Evolutionary conservation across 2,329 filamentous ascomycete species (phyloP), one percentile per base, ranked within the genome.

Genomic region (Exophiala lecanii-corni): DNA sequence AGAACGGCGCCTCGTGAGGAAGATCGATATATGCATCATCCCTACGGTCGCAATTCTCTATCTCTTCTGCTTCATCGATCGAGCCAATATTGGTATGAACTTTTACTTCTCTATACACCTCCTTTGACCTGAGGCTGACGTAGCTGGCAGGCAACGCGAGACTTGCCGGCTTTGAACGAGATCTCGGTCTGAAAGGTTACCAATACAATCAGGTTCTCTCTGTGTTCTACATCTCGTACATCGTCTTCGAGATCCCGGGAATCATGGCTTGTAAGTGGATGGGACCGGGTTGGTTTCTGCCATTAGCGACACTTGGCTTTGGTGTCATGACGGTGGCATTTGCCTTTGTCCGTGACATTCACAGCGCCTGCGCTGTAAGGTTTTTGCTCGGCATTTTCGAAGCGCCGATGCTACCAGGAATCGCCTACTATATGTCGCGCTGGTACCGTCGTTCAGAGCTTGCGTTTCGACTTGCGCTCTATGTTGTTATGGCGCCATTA

Each of bases 181-280:
- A 85, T 39, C 71, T 87, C 1, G 58, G 65, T 0, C 62, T 87
- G 42, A 62, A 59, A 10, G 74, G 74, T 18, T 79, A 83, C 57
- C 81, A 85, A 57, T 88, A 85, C 67, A 88, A 87, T 57, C 63
- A 65, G 18, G 68, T 86, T 2, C 70, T 88, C 3, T 81, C 81
- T 9, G 59, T 80, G 50, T 87, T 87, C 64, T 87, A 84, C 62
- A 71, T 88, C 58, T 78, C 77, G 6, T 88, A 88, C 62, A 85
- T 86, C 54, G 16, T 86, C 36, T 84, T 84, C 53, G 78, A 86
- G 60, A 82, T 88, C 31, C 83, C 84, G 0, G 72, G 71, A 41
- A 87, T 79, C 50, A 72, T 87, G 46, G 62, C 71, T 13, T 86
- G 82, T 69, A 88, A 87, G 60, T 79, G 71, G 68, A 66, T 86